phyloP scores from a whole-genome alignment of 2,329 filamentous ascomycete species.

The Tolypocladium endophyticum region DNA sequence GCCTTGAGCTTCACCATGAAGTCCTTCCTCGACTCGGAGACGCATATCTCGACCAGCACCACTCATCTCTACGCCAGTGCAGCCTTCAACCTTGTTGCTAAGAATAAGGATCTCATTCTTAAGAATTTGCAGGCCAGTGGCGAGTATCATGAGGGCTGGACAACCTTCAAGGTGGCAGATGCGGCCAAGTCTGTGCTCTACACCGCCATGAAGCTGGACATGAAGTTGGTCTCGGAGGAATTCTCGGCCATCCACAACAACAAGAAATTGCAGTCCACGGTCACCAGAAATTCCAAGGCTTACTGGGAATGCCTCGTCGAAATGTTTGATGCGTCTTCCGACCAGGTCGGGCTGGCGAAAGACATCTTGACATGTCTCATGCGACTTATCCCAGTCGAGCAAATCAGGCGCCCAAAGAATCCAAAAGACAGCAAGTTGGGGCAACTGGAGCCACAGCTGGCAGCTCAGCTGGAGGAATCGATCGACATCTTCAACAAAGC shows the following conservation, averaged over 20 bases:
- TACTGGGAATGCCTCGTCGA: constrained; percentile 36
- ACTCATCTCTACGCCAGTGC: constrained; percentile 53
- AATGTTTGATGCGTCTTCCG: constrained; percentile 69
- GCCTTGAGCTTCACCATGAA: constrained; percentile 46
- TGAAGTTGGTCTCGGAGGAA: constrained; percentile 31
- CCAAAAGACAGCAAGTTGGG: constrained; percentile 29
- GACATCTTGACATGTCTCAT: constrained; percentile 62
- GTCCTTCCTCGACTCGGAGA: constrained; percentile 39
- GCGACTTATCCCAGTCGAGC: constrained; percentile 64
- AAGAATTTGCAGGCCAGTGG: constrained; percentile 18
- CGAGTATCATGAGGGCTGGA: constrained; percentile 21
- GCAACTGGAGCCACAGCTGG: background rate
- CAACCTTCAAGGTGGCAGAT: constrained; percentile 29
- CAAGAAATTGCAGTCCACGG: constrained; percentile 52
- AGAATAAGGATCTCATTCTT: constrained; percentile 50
- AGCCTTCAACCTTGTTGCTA: constrained; percentile 54
- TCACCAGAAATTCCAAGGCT: constrained; percentile 52
- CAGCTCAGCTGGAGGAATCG: constrained; percentile 23
- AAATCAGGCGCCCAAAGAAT: constrained; percentile 48
- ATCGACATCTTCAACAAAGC: constrained; percentile 65
- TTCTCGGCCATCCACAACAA: constrained; percentile 49
- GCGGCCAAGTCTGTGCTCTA: constrained; percentile 37
- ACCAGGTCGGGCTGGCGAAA: constrained; percentile 62
- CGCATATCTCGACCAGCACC: constrained; percentile 35
- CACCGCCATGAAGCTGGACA: constrained; percentile 40